These are phyloP conservation scores for Fusarium torulosum DNA, from an alignment of 2,329 filamentous ascomycete genomes.

Conservation along the genomic window DNA sequence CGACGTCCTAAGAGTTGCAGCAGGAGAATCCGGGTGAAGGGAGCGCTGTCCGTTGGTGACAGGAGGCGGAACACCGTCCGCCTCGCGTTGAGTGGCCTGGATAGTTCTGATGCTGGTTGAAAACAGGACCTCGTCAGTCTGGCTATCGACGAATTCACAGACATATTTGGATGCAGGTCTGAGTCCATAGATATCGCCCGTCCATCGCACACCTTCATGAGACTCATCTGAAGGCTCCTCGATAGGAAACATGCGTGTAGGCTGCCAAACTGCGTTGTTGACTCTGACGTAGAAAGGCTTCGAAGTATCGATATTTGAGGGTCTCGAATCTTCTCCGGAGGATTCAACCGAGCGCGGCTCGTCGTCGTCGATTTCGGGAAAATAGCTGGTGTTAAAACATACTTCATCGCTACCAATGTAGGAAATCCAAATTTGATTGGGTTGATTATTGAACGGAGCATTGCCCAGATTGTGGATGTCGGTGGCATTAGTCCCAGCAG, in stretches of 20 bases:
- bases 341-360: constrained; percentile 41
- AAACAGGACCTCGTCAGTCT: constrained; percentile 75
- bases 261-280: constrained; percentile 84
- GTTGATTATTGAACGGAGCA: constrained; percentile 77
- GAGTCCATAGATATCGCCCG: constrained; percentile 76
- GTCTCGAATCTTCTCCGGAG: constrained; percentile 52
- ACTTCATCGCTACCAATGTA: constrained; percentile 84
- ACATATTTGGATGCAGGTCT: constrained; percentile 81
- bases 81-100: constrained; percentile 57
- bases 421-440: constrained; percentile 83
- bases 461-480: constrained; percentile 83
- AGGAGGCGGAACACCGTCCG: constrained; percentile 48
- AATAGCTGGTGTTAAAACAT: constrained; percentile 79
- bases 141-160: constrained; percentile 80
- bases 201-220: constrained; percentile 69
- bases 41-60: constrained; percentile 66
- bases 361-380: constrained; percentile 61
- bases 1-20: constrained; percentile 80
- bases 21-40: constrained; percentile 79
- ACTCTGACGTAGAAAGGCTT: constrained; percentile 85
- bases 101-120: constrained; percentile 78
- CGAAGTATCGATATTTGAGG: constrained; percentile 70
- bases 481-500: constrained; percentile 78
- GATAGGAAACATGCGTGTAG: constrained; percentile 74
- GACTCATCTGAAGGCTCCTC: constrained; percentile 51